phyloP scores from a whole-genome alignment of 2,329 filamentous ascomycete species.

The Alternaria arbusti region DNA sequence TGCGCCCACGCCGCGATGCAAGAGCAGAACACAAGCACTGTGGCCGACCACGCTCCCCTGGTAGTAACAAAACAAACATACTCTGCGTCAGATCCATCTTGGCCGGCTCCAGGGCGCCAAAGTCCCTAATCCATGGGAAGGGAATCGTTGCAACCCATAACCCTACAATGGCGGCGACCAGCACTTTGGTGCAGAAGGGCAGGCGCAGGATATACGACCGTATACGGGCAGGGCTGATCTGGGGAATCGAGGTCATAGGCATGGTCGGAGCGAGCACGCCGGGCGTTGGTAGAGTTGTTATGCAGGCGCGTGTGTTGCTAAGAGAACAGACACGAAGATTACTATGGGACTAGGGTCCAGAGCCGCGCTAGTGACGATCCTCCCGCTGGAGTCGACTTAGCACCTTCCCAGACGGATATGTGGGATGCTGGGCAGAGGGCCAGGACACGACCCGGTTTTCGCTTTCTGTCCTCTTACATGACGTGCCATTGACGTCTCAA shows the following conservation, averaged over 20 bases:
- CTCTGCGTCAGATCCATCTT: conserved; percentile 74
- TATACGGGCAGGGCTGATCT: conserved; percentile 74
- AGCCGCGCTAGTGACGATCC: conserved; percentile 21
- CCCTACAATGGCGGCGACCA: conserved; percentile 69
- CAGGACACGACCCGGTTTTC: conserved; percentile 16
- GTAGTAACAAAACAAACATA: conserved; percentile 55
- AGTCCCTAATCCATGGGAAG: conserved; percentile 74
- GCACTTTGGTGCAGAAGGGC: conserved; percentile 82
- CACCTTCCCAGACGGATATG: conserved; percentile 17
- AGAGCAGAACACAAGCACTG: background rate
- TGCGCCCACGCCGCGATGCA: background rate
- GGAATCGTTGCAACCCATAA: conserved; percentile 75
- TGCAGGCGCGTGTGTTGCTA: conserved; percentile 19
- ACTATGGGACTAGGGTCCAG: conserved; percentile 20
- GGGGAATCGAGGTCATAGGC: conserved; percentile 55
- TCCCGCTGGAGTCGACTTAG: conserved; percentile 15
- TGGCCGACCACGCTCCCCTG: background rate
- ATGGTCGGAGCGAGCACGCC: conserved; percentile 19
- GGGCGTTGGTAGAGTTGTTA: conserved; percentile 8
- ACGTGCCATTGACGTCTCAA: conserved; percentile 13
- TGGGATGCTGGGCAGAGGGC: conserved; percentile 19
- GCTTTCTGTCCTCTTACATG: conserved; percentile 1
- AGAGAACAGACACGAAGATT: conserved; percentile 11
- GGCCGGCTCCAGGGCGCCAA: conserved; percentile 79
- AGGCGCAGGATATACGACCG: conserved; percentile 83